Evolutionary conservation across 176 grass and related monocot species (phyloP), one percentile per base, ranked within the genome.

Genomic region (Oryza punctata): DNA sequence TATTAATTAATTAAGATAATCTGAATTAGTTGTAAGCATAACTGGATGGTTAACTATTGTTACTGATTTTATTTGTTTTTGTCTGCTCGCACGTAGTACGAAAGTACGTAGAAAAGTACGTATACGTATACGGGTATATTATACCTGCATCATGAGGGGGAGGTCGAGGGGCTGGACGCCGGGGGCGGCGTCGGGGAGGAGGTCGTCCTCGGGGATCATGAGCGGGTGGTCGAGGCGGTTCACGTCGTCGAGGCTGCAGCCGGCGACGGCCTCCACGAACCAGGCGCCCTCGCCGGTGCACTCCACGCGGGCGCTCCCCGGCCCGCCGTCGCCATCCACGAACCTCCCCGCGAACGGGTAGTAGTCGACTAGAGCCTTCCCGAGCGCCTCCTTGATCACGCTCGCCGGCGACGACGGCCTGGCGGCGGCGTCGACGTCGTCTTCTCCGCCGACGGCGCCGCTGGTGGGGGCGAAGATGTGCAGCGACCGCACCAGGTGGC

Each of bases 341-440:
- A 86, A 74, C 37, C 85, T 29, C 12, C 85, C 85, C 30, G 77
- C 85, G 69, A 86, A 86, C 59, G 77, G 85, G 60, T 81, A 81
- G 77, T 86, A 86, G 18, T 66, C 69, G n/a, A 86, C 76, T 25
- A 86, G 69, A 1, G 66, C 67, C 69, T 52, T 79, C 19, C 68
- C 60, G 30, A 86, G 43, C 5, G 85, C 85, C 4, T 74, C 61
- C 59, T 14, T 45, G n/a, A 86, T 50, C 1, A 23, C 59, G 27
- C 47, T 45, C 43, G 77, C 77, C 2, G 77, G 28, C 43, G 66
- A n/a, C 21, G 11, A 7, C 16, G 18, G 59, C 69, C 11, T 41
- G 52, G 1, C 52, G 7, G 6, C 14, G 52, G 18, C 16, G 38
- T 38, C 37, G 37, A 28, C 32, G 32, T 32, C 32, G 32, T 32